These are phyloP conservation scores for Neurospora intermedia DNA, from an alignment of 495 filamentous ascomycete species.

Conservation along the genomic window DNA sequence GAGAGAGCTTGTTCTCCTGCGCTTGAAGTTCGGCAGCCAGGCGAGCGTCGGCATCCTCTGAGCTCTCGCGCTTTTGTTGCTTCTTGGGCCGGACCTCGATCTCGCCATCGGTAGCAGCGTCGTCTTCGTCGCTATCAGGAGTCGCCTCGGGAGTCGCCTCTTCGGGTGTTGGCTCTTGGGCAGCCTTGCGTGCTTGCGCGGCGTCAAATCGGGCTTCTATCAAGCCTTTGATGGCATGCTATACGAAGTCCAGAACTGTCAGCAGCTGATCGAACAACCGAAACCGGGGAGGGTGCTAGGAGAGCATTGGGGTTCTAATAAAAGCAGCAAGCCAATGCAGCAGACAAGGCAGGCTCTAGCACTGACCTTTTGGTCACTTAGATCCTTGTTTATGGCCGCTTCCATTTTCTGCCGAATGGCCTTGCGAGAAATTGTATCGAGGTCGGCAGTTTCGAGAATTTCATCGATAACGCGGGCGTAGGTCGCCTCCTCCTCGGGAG, in stretches of 20 bases:
- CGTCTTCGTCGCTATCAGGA: constrained; percentile 21
- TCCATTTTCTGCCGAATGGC: constrained; percentile 80
- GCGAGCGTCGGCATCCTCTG: constrained; percentile 67
- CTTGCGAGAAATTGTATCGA: constrained; percentile 87
- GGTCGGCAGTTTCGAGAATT: constrained; percentile 74
- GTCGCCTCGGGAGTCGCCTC: constrained; percentile 24
- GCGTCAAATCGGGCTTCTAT: constrained; percentile 89
- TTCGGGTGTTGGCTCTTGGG: constrained; percentile 10
- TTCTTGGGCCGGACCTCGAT: constrained; percentile 43
- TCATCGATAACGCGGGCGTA: constrained; percentile 83
- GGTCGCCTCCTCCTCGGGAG: constrained; percentile 50
- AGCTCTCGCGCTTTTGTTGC: constrained; percentile 47
- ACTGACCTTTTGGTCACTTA: constrained; percentile 75
- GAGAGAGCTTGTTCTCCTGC: constrained; percentile 64
- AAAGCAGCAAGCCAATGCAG: not conserved
- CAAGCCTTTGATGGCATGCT: constrained; percentile 71
- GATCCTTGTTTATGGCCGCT: constrained; percentile 58
- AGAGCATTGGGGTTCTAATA: not conserved
- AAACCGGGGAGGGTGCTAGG: not conserved
- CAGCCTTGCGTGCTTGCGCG: constrained; percentile 13
- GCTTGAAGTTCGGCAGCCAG: constrained; percentile 84
- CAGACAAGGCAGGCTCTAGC: not conserved
- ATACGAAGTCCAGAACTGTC: not conserved
- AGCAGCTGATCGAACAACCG: constrained; percentile 3
- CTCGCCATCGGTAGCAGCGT: constrained; percentile 30